Percentiles rank a stretch among this genome's conserved stretches.
Evolutionary conservation across 1,139 yeast genomes (phyloP).

Genomic region (Scheffersomyces quercinus): DNA sequence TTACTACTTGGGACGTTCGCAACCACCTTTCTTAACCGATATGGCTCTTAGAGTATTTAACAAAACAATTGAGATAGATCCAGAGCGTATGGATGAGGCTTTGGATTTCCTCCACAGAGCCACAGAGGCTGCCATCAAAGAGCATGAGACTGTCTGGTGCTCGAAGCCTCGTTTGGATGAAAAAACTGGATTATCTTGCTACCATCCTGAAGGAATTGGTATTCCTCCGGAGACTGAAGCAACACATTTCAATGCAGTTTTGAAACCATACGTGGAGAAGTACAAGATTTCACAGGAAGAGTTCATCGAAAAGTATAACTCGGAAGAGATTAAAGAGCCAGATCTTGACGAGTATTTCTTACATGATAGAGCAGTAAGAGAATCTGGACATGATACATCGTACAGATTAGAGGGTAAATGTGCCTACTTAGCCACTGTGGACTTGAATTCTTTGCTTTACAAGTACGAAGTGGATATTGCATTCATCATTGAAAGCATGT

Average conservation of each 20-base stretch:
- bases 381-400: constrained; percentile 94
- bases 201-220: constrained; percentile 87
- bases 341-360: constrained; percentile 82
- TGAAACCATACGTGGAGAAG: constrained; percentile 69
- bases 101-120: constrained; percentile 65
- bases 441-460: constrained; percentile 80
- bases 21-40: constrained; percentile 97
- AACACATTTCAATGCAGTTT: constrained; percentile 76
- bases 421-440: constrained; percentile 89
- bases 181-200: constrained; percentile 82
- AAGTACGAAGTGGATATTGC: constrained; percentile 91
- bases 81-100: constrained; percentile 39
- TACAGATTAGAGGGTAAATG: constrained; percentile 88
- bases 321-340: constrained; percentile 68
- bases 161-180: constrained; percentile 70
- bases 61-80: constrained; percentile 48
- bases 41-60: constrained; percentile 77
- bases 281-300: constrained; percentile 63
- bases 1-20: constrained; percentile 88
- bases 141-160: constrained; percentile 82
- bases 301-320: constrained; percentile 70
- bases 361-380: constrained; percentile 95
- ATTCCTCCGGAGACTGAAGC: constrained; percentile 97
- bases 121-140: constrained; percentile 78
- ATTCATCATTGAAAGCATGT: constrained; percentile 55